Base-by-base conservation (phyloP, 495 filamentous ascomycete genomes). In the Polyplosphaeria fusca region DNA sequence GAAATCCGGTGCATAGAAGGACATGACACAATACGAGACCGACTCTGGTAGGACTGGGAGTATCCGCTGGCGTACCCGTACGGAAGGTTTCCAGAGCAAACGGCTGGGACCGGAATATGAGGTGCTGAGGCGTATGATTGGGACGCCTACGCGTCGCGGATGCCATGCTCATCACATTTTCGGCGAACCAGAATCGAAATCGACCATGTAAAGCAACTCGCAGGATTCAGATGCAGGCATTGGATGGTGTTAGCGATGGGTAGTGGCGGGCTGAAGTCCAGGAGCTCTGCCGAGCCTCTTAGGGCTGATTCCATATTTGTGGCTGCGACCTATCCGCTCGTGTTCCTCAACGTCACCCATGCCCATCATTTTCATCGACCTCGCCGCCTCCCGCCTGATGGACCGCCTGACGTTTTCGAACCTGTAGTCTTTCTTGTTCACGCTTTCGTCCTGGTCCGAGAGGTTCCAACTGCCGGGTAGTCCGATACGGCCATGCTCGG, bases 231-330 rank as follows among this genome's bases (percentile, higher is more conserved):
- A 35, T 35, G 7, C 9, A 35, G n/a, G 30, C 9, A 35, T 35
- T n/a, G 30, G 9, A n/a, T 35, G 9, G 30, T 35, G 30, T n/a
- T 35, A 35, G 7, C 30, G 30, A 35, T 35, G 30, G 30, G 7
- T n/a, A 35, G 39, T 49, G 47, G 32, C 30, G 47, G 14, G 32
- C 30, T 51, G 47, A 40, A 20, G 4, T 35, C 30, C 14, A 14
- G 30, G 14, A 24, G 23, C n/a, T 4, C 19, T 39, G 47, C 47
- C 47, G 18, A 51, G 47, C 25, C 4, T 12, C 23, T 51, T 51
- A 51, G 47, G 47, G 47, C 47, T 51, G 47, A 51, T 35, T 18
- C 24, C 12, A 23, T n/a, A 9, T 22, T 35, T 13, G 24, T 5
- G 24, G n/a, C 11, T 27, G 35, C 45, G 5, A 3, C 24, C 25